Percentiles rank a stretch among this genome's conserved stretches.
Evolutionary conservation across 1,284 basidiomycete species (phyloP).

Genomic region (Apiotrichum akiyoshidainum): DNA sequence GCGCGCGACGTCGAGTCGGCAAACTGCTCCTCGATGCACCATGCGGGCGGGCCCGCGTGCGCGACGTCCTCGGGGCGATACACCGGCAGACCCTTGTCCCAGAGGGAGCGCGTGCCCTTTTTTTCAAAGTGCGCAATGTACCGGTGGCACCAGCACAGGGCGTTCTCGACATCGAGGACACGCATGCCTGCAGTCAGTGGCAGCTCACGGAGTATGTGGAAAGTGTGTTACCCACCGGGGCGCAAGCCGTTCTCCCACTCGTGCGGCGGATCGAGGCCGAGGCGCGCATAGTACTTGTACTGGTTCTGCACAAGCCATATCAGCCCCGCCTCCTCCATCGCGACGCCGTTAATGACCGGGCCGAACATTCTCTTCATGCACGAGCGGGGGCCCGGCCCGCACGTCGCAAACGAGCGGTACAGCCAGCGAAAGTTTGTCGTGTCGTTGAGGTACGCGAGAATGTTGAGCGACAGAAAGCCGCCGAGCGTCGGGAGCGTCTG

Average conservation of each 20-base stretch:
- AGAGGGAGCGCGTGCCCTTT: slow-evolving; percentile 13
- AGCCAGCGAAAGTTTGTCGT: slow-evolving; percentile 18
- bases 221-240: slow-evolving; percentile 10
- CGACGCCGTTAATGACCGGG: slow-evolving; percentile 21
- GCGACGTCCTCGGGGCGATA: slow-evolving; percentile 14
- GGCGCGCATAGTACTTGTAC: slow-evolving; percentile 29
- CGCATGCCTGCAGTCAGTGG: slow-evolving; percentile 25
- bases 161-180: slow-evolving; percentile 35
- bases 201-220: too few relatives aligned
- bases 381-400: slow-evolving; percentile 30
- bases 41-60: slow-evolving; percentile 19
- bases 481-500: slow-evolving; percentile 32
- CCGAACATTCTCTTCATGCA: slow-evolving; percentile 31
- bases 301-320: slow-evolving; percentile 38
- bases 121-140: slow-evolving; percentile 23
- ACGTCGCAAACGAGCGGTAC: slow-evolving; percentile 33
- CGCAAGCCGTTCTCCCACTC: slow-evolving; percentile 24
- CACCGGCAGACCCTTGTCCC: slow-evolving; percentile 15
- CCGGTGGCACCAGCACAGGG: slow-evolving; percentile 38
- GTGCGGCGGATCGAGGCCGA: slow-evolving; percentile 31
- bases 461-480: slow-evolving; percentile 28
- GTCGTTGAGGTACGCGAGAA: slow-evolving; percentile 31
- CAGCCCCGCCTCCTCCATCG: slow-evolving; percentile 33
- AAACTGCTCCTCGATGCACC: slow-evolving; percentile 27
- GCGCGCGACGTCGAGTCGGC: slow-evolving; percentile 10